Evolutionary conservation across 495 filamentous ascomycete species (phyloP), one percentile per base, ranked within the genome.

Genomic region (Symbiotaphrina buchneri): DNA sequence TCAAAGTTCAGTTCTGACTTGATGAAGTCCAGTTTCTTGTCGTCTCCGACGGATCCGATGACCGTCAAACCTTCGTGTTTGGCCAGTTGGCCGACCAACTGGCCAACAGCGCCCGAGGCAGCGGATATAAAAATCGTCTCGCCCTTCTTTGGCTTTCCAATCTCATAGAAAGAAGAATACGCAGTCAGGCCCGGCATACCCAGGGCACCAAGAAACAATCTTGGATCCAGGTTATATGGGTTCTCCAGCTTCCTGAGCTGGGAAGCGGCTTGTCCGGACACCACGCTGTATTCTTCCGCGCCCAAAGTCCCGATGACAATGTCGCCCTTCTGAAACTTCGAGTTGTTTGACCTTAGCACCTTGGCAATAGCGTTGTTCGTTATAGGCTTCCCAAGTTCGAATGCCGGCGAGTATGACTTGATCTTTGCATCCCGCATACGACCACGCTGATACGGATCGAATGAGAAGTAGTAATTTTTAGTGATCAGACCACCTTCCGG

Each of bases 141-240:
- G 18, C 82, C 82, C 54, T 75, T 75, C 56, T 78, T 74, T 20
- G 82, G 82, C 59, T 74, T 54, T 1, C 79, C 81, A 32, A 92
- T 85, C 42, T 74, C 71, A 46, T 84, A 72, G 39, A 85, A 63
- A 0, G 70, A 74, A 3, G 68, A 71, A 54, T 77, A 92, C 2
- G 75, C 82, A 0, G 81, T 87, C 43, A 90, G 48, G 16, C 82
- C 82, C 2, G 82, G 78, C 80, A 92, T 90, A 18, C 82, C 82
- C 15, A 92, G 55, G 10, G 76, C 62, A 10, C 81, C 79, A 8
- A 81, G 43, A 42, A 74, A 78, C 31, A 62, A 35, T 34, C 61
- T 66, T 2, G 65, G 49, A 25, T 78, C 74, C 6, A 80, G 53
- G 18, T 65, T 61, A 35, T 70, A 53, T 14, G 62, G 61, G 43